Evolutionary conservation across 306 rosid genomes (phyloP).

Genomic region (Astragalus membranaceus): DNA sequence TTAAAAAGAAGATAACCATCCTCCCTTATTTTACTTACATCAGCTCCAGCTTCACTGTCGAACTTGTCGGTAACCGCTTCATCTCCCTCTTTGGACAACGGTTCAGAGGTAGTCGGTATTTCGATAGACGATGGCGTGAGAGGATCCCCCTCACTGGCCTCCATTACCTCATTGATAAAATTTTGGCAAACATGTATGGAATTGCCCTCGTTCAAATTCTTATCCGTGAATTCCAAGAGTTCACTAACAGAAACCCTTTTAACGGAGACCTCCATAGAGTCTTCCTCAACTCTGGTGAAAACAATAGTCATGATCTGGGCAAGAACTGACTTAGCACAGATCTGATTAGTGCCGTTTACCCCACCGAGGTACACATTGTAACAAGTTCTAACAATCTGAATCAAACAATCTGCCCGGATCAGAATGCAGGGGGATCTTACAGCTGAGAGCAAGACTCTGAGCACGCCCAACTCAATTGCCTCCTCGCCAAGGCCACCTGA

Average conservation of each 20-base stretch:
- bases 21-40: conserved; percentile 76
- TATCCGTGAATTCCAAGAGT: conserved; percentile 86
- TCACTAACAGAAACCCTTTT: conserved; percentile 61
- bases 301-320: conserved; percentile 88
- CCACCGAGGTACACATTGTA: conserved; percentile 98
- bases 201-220: conserved; percentile 92
- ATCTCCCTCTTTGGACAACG: conserved; percentile 25
- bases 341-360: conserved; percentile 90
- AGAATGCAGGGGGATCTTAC: conserved; percentile 69
- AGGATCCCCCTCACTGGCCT: conserved; percentile 56
- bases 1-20: conserved; percentile 91
- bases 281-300: conserved; percentile 74
- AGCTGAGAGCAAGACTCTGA: conserved; percentile 73
- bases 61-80: conserved; percentile 30
- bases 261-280: conserved; percentile 47
- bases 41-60: conserved; percentile 36
- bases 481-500: conserved; percentile 84
- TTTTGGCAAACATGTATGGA: conserved; percentile 74
- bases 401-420: conserved; percentile 78
- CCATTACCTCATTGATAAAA: conserved; percentile 82
- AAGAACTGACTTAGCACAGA: conserved; percentile 96
- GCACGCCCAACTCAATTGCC: conserved; percentile 70
- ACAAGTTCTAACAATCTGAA: conserved; percentile 81
- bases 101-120: conserved; percentile 35
- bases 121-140: conserved; percentile 15